Percentiles rank a stretch among this genome's conserved stretches.
Conservation (phyloP, 768 basidiomycete species). For the Arthromyces matolae region DNA sequence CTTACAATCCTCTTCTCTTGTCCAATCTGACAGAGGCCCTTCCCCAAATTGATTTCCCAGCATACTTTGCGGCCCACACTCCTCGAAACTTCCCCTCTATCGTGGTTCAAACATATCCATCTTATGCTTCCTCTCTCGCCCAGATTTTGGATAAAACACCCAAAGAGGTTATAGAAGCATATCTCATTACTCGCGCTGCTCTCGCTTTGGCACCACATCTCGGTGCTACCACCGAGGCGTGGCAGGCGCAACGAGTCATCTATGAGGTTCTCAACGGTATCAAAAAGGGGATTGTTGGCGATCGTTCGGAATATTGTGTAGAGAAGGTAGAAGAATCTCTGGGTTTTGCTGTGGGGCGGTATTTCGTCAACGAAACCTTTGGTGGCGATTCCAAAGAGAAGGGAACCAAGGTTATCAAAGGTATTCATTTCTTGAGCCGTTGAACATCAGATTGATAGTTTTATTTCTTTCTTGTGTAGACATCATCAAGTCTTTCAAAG, state of each 20-base stretch:
- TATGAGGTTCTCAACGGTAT: conserved; percentile 76
- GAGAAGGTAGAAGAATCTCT: conserved; percentile 64
- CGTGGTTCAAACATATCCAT: conserved; percentile 80
- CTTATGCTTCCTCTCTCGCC: conserved; percentile 66
- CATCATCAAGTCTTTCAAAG: conserved; percentile 80
- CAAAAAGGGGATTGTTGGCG: conserved; percentile 80
- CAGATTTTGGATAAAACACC: conserved; percentile 64
- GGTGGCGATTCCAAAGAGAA: conserved; percentile 73
- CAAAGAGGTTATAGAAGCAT: conserved; percentile 76
- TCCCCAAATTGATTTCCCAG: conserved; percentile 73
- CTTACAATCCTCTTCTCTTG: conserved; percentile 82
- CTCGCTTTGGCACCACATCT: conserved; percentile 66
- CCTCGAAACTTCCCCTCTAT: conserved; percentile 71
- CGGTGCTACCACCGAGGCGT: conserved; percentile 70
- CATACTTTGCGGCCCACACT: conserved; percentile 85
- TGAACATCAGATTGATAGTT: conserved; percentile 1
- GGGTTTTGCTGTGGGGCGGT: conserved; percentile 88
- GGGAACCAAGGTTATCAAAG: conserved; percentile 78
- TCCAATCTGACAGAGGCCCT: conserved; percentile 65
- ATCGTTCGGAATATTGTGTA: conserved; percentile 83
- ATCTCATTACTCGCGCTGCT: conserved; percentile 78
- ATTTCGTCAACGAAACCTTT: conserved; percentile 85
- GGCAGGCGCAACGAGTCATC: conserved; percentile 70
- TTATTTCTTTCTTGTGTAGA: conserved; percentile 40
- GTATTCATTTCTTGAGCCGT: conserved; percentile 32